A percentile compares a stretch with the other conserved stretches of the same genome.
phyloP scores from a whole-genome alignment of 768 basidiomycete species.

The Lentinula detonsa region DNA sequence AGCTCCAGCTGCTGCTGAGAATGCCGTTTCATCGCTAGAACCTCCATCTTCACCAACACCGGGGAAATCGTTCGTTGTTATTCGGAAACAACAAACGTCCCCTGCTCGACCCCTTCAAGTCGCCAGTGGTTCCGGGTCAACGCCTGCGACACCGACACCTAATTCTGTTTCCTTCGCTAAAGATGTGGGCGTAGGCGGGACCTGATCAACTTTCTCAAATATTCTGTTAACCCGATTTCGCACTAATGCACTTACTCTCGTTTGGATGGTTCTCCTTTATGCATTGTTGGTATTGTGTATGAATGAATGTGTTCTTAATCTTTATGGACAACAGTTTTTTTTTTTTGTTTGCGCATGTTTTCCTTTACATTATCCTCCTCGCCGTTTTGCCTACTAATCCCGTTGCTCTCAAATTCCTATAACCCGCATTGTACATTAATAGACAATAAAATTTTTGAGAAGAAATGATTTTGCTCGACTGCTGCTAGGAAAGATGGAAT shows the following conservation, averaged over 20 bases:
- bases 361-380: neutral
- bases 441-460: neutral
- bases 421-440: neutral
- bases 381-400: neutral
- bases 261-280: neutral
- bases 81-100: conserved; percentile 49
- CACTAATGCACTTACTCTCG: neutral
- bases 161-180: neutral
- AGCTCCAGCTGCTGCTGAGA: conserved; percentile 19
- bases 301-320: neutral
- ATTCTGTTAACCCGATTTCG: neutral
- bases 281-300: neutral
- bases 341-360: neutral
- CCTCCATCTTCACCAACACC: conserved; percentile 24
- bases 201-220: neutral
- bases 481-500: too few relatives aligned
- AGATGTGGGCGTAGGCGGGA: neutral
- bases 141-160: neutral
- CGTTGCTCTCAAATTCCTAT: neutral
- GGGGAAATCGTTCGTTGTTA: conserved; percentile 62
- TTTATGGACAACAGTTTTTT: neutral
- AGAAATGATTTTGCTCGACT: neutral
- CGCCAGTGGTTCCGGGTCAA: neutral
- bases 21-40: conserved; percentile 9
- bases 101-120: conserved; percentile 27